Evolutionary conservation across 192 early-diverging fungal genomes (phyloP).

Genomic region (Mortierella antarctica): DNA sequence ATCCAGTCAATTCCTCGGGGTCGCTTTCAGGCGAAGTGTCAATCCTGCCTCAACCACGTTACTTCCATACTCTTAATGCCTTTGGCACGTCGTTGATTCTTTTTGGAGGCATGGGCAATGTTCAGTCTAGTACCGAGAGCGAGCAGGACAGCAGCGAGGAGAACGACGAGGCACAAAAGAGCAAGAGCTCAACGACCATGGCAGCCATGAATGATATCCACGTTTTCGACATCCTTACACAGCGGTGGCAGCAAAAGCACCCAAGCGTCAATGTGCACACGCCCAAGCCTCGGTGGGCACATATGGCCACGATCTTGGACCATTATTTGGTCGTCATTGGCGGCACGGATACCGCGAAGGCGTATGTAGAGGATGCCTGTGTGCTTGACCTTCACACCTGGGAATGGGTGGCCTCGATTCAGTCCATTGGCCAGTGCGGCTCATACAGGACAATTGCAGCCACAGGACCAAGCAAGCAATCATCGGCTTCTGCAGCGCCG

Average conservation of each 20-base stretch:
- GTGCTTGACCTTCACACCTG: conserved; percentile 44
- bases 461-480: conserved; percentile 24
- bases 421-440: conserved; percentile 44
- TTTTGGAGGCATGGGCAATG: conserved; percentile 43
- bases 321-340: conserved; percentile 48
- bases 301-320: conserved; percentile 36
- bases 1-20: conserved; percentile 37
- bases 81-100: conserved; percentile 43
- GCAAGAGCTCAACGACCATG: conserved; percentile 1
- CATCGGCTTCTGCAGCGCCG: conserved; percentile 3
- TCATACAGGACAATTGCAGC: conserved; percentile 46
- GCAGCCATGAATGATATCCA: conserved; percentile 37
- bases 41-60: conserved; percentile 28
- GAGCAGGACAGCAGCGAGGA: conserved; percentile 6
- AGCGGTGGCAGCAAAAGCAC: conserved; percentile 41
- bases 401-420: conserved; percentile 50
- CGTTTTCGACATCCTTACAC: conserved; percentile 41
- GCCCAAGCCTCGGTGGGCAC: conserved; percentile 46
- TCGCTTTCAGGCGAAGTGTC: conserved; percentile 39
- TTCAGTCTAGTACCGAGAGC: background rate
- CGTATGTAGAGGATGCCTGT: conserved; percentile 47
- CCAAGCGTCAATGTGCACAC: conserved; percentile 33
- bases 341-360: conserved; percentile 41
- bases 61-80: conserved; percentile 50
- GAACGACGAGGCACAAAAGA: conserved; percentile 23